A percentile compares a stretch with the other conserved stretches of the same genome.
Evolutionary conservation across 352 stramenopile species (phyloP).

Genomic region (Globisporangium paddicum): DNA sequence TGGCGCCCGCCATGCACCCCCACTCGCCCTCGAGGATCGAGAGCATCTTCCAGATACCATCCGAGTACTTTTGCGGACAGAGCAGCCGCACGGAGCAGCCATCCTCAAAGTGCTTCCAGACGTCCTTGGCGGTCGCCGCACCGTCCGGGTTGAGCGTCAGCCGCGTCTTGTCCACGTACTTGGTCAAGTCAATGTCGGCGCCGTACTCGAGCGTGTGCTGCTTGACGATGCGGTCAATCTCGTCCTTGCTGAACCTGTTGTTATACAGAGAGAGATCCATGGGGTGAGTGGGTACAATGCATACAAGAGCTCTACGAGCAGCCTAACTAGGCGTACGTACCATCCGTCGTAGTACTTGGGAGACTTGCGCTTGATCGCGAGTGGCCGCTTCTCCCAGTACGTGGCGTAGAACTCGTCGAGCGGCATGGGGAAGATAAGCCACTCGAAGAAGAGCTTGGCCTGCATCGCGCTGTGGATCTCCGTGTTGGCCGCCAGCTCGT

Average conservation of each 20-base stretch:
- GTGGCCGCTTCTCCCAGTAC: slow-evolving; percentile 92
- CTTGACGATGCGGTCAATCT: slow-evolving; percentile 72
- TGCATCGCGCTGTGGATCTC: slow-evolving; percentile 69
- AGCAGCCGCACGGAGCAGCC: slow-evolving; percentile 90
- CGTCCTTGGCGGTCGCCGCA: slow-evolving; percentile 48
- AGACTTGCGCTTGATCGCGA: slow-evolving; percentile 77
- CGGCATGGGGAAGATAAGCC: slow-evolving; percentile 81
- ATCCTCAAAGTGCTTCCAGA: slow-evolving; percentile 80
- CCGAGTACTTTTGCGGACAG: slow-evolving; percentile 92
- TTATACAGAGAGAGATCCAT: too few species aligned
- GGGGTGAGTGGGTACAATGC: too few species aligned
- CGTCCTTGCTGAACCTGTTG: slow-evolving; percentile 62
- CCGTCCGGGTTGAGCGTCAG: slow-evolving; percentile 60
- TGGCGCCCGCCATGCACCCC: slow-evolving; percentile 92
- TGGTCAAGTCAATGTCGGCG: slow-evolving; percentile 81
- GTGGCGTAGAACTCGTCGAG: slow-evolving; percentile 89
- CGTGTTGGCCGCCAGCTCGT: slow-evolving; percentile 47
- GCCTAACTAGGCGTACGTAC: slow-evolving; percentile 14
- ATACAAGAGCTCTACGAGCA: background rate
- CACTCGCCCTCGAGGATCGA: slow-evolving; percentile 93
- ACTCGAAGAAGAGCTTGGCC: slow-evolving; percentile 74
- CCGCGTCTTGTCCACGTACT: slow-evolving; percentile 83
- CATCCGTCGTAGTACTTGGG: slow-evolving; percentile 76
- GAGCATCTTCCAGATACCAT: slow-evolving; percentile 86
- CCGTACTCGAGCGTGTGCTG: slow-evolving; percentile 78